Base-by-base conservation (phyloP, 176 grass and related monocot species). In the Tuctoria greenei region DNA sequence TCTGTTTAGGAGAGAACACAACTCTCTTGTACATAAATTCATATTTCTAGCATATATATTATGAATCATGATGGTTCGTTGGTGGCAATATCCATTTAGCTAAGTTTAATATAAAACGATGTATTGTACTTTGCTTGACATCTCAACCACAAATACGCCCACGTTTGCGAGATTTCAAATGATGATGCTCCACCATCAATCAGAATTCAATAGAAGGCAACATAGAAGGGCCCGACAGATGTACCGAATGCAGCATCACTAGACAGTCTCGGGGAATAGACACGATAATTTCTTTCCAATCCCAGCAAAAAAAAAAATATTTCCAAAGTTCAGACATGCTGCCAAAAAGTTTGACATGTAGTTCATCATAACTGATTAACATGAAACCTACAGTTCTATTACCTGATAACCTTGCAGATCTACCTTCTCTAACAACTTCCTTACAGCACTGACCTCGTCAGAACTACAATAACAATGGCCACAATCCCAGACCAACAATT, bases 351-450 rank as follows among this genome's bases (percentile, higher is more conserved):
- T 20, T 12, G 5, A 75, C 6, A 47, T 17, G 34, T 36, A 64
- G 9, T 3, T 21, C 35, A 61, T 8, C 49, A 6, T 59, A 60
- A 79, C 24, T 49, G 28, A 79, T 85, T 17, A 80, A 61, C 42
- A 11, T 38, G 26, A 45, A 71, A 16, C 72, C 57, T 45, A 76
- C 8, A 24, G 50, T 64, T 36, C 24, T 52, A 50, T 75, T 88
- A 84, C 94, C 94, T 98, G 95, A 75, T 94, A 98, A 71, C 95
- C 95, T 92, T 92, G 71, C 26, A 98, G 86, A 79, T 90, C 83
- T 71, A 88, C 75, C 79, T 91, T 98, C 76, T 90, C 84, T 68
- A 98, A 74, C 76, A 98, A 68, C 66, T 42, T 98, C 79, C 46
- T 85, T 82, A 88, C 61, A 58, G 91, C 95, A 90, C 67, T 64